phyloP scores from a whole-genome alignment of 2,329 filamentous ascomycete genomes.

The Scopulariopsis brevicaulis region DNA sequence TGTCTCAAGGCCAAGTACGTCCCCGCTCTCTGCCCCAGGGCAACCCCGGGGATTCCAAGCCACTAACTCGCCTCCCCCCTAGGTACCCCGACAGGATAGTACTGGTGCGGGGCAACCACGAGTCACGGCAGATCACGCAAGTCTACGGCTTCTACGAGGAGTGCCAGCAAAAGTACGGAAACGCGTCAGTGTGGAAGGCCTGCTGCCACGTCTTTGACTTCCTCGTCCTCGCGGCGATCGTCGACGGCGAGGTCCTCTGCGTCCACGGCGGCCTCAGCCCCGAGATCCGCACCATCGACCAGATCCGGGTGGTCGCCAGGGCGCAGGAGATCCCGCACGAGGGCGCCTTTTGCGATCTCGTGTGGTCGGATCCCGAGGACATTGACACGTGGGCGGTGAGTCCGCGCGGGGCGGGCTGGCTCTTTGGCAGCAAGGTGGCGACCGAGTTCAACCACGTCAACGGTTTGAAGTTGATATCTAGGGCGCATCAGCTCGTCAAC shows the following conservation, averaged over 20 bases:
- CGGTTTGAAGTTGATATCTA: constrained; percentile 85
- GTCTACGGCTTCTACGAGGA: constrained; percentile 99
- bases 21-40: no score
- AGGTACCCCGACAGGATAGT: constrained; percentile 94
- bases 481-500: constrained; percentile 96
- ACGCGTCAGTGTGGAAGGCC: constrained; percentile 99
- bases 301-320: constrained; percentile 96
- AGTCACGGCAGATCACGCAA: constrained; percentile 94
- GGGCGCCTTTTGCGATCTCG: constrained; percentile 93
- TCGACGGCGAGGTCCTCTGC: constrained; percentile 96
- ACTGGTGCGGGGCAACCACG: constrained; percentile 94
- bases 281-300: constrained; percentile 93
- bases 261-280: constrained; percentile 87
- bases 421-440: constrained; percentile 94
- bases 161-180: constrained; percentile 95
- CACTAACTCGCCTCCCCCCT: constrained; percentile 20
- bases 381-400: constrained; percentile 94
- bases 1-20: constrained; percentile 68
- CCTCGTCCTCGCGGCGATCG: constrained; percentile 89
- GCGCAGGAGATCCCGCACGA: constrained; percentile 98
- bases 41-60: background rate
- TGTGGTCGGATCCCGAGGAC: constrained; percentile 97
- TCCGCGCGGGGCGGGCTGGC: constrained; percentile 91
- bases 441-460: constrained; percentile 98
- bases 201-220: constrained; percentile 99